Percentiles rank a stretch among this genome's conserved stretches.
phyloP scores from a whole-genome alignment of 129 eudicot species.

The Flaveria bidentis region DNA sequence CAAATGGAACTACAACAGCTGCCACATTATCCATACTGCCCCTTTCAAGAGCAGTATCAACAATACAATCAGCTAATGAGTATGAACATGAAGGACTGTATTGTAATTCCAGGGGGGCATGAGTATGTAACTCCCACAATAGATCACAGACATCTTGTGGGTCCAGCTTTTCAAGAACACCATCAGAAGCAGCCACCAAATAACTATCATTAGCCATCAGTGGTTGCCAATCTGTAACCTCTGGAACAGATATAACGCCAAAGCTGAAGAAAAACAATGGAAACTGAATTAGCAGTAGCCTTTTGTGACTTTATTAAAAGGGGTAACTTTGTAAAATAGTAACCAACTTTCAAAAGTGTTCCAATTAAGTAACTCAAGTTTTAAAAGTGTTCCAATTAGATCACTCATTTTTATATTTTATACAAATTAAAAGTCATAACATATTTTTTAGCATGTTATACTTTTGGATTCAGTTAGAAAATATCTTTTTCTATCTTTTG shows the following conservation, averaged over 20 bases:
- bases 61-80: conserved; percentile 88
- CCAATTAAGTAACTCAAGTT: too few species aligned
- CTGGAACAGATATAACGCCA: conserved; percentile 89
- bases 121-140: conserved; percentile 59
- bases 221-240: conserved; percentile 84
- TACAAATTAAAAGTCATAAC: too few species aligned
- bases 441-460: too few species aligned
- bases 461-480: too few species aligned
- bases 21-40: conserved; percentile 94
- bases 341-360: too few species aligned
- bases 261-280: conserved; percentile 50
- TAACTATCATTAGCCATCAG: conserved; percentile 78
- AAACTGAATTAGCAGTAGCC: conserved; percentile 30
- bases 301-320: conserved; percentile 1
- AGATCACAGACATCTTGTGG: conserved; percentile 91
- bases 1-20: conserved; percentile 74
- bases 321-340: too few species aligned
- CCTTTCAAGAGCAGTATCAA: conserved; percentile 67
- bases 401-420: too few species aligned
- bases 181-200: conserved; percentile 86
- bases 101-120: conserved; percentile 43
- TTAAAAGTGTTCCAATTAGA: too few species aligned
- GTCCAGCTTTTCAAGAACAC: conserved; percentile 73
- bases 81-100: conserved; percentile 59
- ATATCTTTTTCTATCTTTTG: too few species aligned